phyloP scores from a whole-genome alignment of 306 rosid genomes.

The Myrica gale region DNA sequence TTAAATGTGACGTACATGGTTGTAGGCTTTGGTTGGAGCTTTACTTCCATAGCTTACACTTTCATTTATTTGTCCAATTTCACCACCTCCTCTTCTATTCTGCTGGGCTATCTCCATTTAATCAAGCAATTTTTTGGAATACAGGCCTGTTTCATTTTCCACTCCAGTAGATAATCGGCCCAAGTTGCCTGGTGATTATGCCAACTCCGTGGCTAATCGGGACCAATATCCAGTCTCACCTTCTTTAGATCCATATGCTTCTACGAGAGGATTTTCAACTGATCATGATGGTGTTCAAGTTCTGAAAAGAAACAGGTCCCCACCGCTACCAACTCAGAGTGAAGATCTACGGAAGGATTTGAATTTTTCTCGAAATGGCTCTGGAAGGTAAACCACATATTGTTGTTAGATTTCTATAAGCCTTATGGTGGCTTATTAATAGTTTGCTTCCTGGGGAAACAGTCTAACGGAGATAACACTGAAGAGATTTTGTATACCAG shows the following conservation, averaged over 20 bases:
- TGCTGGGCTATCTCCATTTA: slow-evolving; percentile 16
- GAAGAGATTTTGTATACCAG: not conserved
- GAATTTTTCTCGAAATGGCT: slow-evolving; percentile 34
- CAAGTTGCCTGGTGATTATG: slow-evolving; percentile 23
- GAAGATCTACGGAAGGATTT: slow-evolving; percentile 24
- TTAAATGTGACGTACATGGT: not conserved
- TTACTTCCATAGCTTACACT: slow-evolving; percentile 24
- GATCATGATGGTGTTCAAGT: slow-evolving; percentile 39
- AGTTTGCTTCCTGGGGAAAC: not conserved
- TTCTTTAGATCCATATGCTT: slow-evolving; percentile 34
- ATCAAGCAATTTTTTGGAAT: slow-evolving; percentile 21
- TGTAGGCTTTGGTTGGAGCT: slow-evolving; percentile 8
- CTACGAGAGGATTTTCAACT: slow-evolving; percentile 32
- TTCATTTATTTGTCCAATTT: slow-evolving; percentile 5
- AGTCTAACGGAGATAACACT: not conserved
- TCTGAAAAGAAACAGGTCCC: slow-evolving; percentile 55
- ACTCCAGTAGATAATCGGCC: slow-evolving; percentile 37
- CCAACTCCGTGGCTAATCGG: slow-evolving; percentile 30
- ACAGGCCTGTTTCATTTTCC: slow-evolving; percentile 46
- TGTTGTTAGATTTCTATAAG: slow-evolving; percentile 1
- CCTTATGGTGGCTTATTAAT: not conserved
- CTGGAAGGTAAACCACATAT: slow-evolving; percentile 39
- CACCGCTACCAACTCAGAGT: slow-evolving; percentile 35
- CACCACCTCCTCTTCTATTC: not conserved
- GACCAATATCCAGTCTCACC: slow-evolving; percentile 39